Percentiles rank a stretch among this genome's conserved stretches.
These are phyloP conservation scores for Penicillium dipodomyicola DNA, from an alignment of 495 filamentous ascomycete genomes.

Conservation along the genomic window DNA sequence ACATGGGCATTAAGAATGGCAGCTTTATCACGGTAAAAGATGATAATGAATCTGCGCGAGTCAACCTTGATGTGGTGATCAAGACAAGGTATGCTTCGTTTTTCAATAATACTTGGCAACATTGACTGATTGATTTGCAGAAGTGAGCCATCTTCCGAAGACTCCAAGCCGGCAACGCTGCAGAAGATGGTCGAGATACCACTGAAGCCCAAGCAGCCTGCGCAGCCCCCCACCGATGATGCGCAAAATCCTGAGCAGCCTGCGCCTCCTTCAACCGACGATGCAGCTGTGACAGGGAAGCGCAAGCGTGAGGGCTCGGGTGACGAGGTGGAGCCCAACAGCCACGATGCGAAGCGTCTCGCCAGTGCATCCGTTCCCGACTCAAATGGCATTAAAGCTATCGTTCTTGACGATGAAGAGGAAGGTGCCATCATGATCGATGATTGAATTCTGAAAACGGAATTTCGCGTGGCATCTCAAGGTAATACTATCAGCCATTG, in stretches of 20 bases:
- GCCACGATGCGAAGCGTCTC: constrained; percentile 47
- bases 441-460: constrained; percentile 36
- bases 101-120: neutral
- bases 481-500: neutral
- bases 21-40: constrained; percentile 84
- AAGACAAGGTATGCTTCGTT: constrained; percentile 38
- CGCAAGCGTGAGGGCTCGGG: constrained; percentile 46
- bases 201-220: constrained; percentile 42
- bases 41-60: constrained; percentile 79
- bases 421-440: constrained; percentile 75
- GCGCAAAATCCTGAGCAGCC: constrained; percentile 12
- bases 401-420: constrained; percentile 51
- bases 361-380: constrained; percentile 29
- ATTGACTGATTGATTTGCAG: constrained; percentile 21
- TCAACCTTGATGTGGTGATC: constrained; percentile 74
- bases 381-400: constrained; percentile 38
- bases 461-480: neutral
- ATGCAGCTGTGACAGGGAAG: constrained; percentile 29
- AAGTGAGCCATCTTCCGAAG: constrained; percentile 31
- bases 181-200: constrained; percentile 50
- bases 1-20: constrained; percentile 70
- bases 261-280: constrained; percentile 20
- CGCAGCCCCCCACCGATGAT: neutral
- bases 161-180: constrained; percentile 46
- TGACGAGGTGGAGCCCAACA: constrained; percentile 34